These are phyloP conservation scores for Boletus rufocinnamomeus DNA, from an alignment of 768 basidiomycete genomes.

Conservation along the genomic window DNA sequence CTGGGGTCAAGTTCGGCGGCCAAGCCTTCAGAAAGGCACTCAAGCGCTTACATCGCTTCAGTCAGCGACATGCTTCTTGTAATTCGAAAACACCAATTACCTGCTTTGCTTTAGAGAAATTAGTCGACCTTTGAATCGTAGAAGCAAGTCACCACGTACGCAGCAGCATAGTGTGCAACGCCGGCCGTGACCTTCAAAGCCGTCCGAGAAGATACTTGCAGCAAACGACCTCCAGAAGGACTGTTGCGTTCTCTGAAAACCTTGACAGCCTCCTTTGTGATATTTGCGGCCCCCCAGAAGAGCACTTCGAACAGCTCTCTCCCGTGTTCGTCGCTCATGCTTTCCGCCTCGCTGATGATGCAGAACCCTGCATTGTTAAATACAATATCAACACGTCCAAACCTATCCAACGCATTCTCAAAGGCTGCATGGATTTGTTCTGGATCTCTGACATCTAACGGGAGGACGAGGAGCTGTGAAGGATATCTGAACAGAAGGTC, in stretches of 20 bases:
- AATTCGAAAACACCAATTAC: conserved; percentile 9
- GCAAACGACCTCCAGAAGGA: conserved; percentile 41
- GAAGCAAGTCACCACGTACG: conserved; percentile 20
- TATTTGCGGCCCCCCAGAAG: conserved; percentile 41
- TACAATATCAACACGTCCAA: conserved; percentile 48
- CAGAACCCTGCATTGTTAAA: conserved; percentile 44
- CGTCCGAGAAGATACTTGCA: conserved; percentile 38
- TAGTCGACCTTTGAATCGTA: background rate
- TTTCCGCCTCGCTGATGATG: conserved; percentile 41
- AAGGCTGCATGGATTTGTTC: conserved; percentile 40
- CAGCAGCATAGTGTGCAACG: conserved; percentile 27
- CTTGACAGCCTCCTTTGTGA: conserved; percentile 35
- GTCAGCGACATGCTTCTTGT: background rate
- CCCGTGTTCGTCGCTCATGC: conserved; percentile 35
- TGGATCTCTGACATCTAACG: conserved; percentile 40
- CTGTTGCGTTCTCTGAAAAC: conserved; percentile 42
- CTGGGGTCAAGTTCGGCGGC: conserved; percentile 43
- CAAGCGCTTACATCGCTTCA: conserved; percentile 33
- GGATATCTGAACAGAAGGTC: conserved; percentile 33
- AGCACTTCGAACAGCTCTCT: conserved; percentile 40
- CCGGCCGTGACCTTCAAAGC: conserved; percentile 25
- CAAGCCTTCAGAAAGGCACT: conserved; percentile 42
- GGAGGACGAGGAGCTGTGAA: conserved; percentile 39
- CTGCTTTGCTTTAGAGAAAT: conserved; percentile 27
- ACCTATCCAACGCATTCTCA: conserved; percentile 33